Evolutionary conservation across 352 stramenopile species (phyloP).

Genomic region (Pythium rhizo-oryzae): DNA sequence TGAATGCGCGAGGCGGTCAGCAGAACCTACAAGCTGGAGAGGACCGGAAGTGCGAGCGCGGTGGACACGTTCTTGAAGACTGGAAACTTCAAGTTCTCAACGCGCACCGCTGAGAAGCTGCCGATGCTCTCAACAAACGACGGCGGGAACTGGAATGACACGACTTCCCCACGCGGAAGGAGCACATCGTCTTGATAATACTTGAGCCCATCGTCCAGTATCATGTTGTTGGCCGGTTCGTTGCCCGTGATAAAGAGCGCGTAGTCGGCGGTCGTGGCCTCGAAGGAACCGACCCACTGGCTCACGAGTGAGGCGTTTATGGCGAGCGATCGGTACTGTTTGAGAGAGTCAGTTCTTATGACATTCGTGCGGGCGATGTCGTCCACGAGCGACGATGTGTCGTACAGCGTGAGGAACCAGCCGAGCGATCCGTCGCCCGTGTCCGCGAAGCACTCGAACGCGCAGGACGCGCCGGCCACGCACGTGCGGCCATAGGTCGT

Average conservation of each 20-base stretch:
- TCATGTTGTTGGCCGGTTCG: constrained; percentile 18
- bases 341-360: no score
- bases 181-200: no score
- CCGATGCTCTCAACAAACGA: not conserved
- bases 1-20: not conserved
- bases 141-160: constrained; percentile 1
- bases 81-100: constrained; percentile 14
- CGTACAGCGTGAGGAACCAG: not conserved
- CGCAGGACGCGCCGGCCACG: not conserved
- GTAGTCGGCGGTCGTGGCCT: not conserved
- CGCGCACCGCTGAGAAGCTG: not conserved
- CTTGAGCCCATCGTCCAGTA: not conserved
- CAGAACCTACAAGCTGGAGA: constrained; percentile 3
- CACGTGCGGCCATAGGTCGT: not conserved
- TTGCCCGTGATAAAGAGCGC: constrained; percentile 14
- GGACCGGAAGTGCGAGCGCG: not conserved
- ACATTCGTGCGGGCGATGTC: not conserved
- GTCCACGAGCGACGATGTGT: not conserved
- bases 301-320: not conserved
- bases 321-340: not conserved
- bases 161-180: not conserved
- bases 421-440: not conserved
- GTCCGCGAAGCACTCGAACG: not conserved
- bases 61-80: not conserved
- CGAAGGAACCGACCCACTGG: not conserved